Evolutionary conservation across 106 monocot genomes (phyloP).

Genomic region (Apostasia shenzhenica): DNA sequence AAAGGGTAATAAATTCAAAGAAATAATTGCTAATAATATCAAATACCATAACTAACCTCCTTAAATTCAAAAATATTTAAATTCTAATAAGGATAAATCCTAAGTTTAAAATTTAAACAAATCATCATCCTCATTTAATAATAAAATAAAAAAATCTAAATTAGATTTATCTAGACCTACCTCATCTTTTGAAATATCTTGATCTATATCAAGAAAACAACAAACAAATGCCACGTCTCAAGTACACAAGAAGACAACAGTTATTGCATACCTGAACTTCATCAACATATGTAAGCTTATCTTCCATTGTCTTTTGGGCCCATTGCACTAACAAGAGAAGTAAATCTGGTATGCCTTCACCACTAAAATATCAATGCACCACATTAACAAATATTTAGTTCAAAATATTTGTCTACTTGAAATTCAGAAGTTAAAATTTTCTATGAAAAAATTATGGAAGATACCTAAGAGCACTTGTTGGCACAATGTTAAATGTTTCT

Average conservation of each 20-base stretch:
- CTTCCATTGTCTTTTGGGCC: slow-evolving; percentile 96
- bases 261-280: slow-evolving; percentile 69
- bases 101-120: too few relatives aligned
- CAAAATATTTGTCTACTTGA: background rate
- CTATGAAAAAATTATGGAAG: background rate
- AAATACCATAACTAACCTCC: too few relatives aligned
- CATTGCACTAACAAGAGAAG: slow-evolving; percentile 79
- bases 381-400: slow-evolving; percentile 6
- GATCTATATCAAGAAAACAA: too few relatives aligned
- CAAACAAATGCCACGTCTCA: too few relatives aligned
- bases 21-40: too few relatives aligned
- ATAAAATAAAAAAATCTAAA: too few relatives aligned
- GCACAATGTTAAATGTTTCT: slow-evolving; percentile 93
- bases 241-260: background rate
- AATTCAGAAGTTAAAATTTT: background rate
- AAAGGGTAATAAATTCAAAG: too few relatives aligned
- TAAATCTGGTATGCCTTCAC: slow-evolving; percentile 94
- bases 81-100: too few relatives aligned
- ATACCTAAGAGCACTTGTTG: slow-evolving; percentile 97
- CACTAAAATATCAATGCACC: slow-evolving; percentile 37
- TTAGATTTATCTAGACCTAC: too few relatives aligned
- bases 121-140: too few relatives aligned
- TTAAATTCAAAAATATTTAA: too few relatives aligned
- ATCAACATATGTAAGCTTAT: slow-evolving; percentile 81
- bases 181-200: too few relatives aligned